Base-by-base conservation (phyloP, 108 stramenopile species). In the Stephanodiscus triporus region DNA sequence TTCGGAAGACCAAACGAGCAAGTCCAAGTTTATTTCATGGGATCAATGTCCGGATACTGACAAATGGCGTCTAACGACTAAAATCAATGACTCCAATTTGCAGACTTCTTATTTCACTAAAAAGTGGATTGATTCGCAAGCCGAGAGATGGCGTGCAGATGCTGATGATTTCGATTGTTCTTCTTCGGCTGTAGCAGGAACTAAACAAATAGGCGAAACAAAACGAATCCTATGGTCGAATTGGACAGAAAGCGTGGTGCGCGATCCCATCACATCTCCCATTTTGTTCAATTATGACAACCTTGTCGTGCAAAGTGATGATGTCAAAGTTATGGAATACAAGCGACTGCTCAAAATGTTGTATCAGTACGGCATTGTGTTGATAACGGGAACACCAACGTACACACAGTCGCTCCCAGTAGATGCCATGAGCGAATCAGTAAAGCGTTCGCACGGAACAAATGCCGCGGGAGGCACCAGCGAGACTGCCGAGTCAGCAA, bases 291-390 rank as follows among this genome's bases (percentile, higher is more conserved):
- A 63, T 16, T 76, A 80, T n/a, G 66, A 81, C 22, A 66, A 76
- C n/a, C 49, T 91, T 8, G 68, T 85, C 45, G 26, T 5, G 30
- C 51, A 17, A 2, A 23, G 73, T 2, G 50, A 72, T 55, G 64
- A 82, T 51, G 65, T 26, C 14, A 32, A 56, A 30, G 47, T 40
- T 0, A 27, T 23, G 9, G 82, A 85, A 22, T 72, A 81, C 63
- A 56, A 64, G n/a, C 58, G 60, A 27, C 83, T 87, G 2, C 26
- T 94, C 43, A 71, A 76, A 81, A 64, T 85, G 30, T 47, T 94
- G 7, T 89, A 89, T 73, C 72, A 81, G 43, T 91, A 89, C 51
- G 93, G 93, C 3, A 79, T 94, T 57, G 67, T 91, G 1, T 63
- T 94, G 38, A 78, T 94, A 40, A 86, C 86, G 20, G 68, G 87